A percentile compares a stretch with the other conserved stretches of the same genome.
Conservation (phyloP, 495 filamentous ascomycete species). For the Aspergillus incahuasiensis region DNA sequence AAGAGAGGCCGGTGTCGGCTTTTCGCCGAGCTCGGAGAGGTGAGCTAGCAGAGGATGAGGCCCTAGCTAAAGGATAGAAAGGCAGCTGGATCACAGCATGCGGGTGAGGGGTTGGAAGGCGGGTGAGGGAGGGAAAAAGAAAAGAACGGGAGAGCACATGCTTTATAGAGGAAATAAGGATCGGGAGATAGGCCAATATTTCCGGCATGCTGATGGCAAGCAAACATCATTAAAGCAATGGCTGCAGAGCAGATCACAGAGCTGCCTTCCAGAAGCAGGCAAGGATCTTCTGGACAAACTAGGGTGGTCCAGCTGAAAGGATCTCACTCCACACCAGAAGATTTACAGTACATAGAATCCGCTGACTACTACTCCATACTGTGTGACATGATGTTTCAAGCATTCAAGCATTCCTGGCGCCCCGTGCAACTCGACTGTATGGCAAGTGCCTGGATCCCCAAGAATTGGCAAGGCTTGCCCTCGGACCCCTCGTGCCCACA, state of each 20-base stretch:
- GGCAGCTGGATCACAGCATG: background rate
- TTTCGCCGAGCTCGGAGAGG: constrained; percentile 4
- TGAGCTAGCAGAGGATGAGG: background rate
- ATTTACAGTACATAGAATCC: background rate
- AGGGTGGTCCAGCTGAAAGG: background rate
- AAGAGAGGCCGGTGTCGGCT: constrained; percentile 4
- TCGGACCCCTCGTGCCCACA: background rate
- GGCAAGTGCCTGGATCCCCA: background rate
- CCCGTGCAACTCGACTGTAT: background rate
- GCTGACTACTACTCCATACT: background rate
- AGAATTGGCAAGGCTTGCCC: background rate
- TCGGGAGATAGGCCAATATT: background rate
- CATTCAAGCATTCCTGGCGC: background rate
- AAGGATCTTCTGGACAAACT: background rate
- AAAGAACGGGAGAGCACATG: background rate
- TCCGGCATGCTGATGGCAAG: constrained; percentile 1
- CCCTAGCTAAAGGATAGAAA: background rate
- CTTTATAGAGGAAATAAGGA: constrained; percentile 1
- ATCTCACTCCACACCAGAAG: background rate
- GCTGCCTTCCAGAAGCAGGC: background rate
- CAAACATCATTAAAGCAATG: background rate
- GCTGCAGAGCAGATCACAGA: background rate
- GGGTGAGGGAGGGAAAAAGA: background rate
- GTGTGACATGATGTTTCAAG: background rate
- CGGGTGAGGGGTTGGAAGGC: background rate